Conservation (phyloP, 164 flowering plant species). For the Macadamia tetraphylla region DNA sequence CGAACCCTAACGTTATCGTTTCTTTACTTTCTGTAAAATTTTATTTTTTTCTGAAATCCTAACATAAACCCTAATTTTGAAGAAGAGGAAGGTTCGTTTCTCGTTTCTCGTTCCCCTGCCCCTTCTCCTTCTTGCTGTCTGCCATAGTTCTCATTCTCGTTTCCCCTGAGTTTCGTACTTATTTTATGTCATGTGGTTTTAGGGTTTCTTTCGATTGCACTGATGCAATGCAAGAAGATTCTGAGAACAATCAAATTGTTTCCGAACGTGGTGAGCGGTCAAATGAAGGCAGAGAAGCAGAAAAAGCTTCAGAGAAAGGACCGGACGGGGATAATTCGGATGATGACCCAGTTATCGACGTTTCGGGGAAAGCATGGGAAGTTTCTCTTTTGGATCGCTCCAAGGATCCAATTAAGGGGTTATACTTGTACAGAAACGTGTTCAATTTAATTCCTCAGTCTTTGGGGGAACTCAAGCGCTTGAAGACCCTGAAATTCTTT, state of each 20-base stretch:
- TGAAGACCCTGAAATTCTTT: constrained; percentile 79
- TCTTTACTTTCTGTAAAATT: background rate
- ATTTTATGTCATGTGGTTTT: background rate
- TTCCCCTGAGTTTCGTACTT: background rate
- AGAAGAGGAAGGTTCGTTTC: background rate
- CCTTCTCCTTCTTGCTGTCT: background rate
- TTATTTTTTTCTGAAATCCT: background rate
- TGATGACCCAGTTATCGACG: constrained; percentile 49
- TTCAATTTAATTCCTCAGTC: constrained; percentile 71
- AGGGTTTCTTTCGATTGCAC: background rate
- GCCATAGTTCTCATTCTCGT: background rate
- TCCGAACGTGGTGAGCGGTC: background rate
- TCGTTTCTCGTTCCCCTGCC: background rate
- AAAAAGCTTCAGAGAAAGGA: background rate
- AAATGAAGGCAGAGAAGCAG: constrained; percentile 2
- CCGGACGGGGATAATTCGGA: constrained; percentile 4
- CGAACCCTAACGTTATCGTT: background rate
- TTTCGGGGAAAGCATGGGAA: constrained; percentile 57
- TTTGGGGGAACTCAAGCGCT: constrained; percentile 33
- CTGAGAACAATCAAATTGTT: background rate
- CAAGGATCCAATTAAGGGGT: constrained; percentile 21
- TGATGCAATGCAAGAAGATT: constrained; percentile 5
- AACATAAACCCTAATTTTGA: background rate
- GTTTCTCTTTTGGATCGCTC: constrained; percentile 26
- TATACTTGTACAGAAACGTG: constrained; percentile 65